phyloP scores from a whole-genome alignment of 371 early-diverging fungal genomes.

The Syncephalis plumigaleata region DNA sequence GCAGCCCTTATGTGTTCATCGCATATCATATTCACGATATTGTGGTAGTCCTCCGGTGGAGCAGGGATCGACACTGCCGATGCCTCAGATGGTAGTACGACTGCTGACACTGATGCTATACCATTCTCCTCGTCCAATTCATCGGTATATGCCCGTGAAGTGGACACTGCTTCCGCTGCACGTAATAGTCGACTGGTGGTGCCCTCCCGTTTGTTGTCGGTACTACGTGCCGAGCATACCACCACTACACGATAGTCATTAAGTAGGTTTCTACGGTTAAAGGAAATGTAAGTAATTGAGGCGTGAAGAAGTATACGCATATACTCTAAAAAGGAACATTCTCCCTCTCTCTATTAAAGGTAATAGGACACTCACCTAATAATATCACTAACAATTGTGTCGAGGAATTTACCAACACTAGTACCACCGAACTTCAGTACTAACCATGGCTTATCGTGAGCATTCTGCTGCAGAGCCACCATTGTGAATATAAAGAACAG shows the following conservation, averaged over 20 bases:
- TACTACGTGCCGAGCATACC: constrained; percentile 70
- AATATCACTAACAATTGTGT: constrained; percentile 33
- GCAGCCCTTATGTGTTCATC: constrained; percentile 64
- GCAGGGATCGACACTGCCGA: too few species aligned
- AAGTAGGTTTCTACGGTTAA: constrained; percentile 10
- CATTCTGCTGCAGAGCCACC: not conserved
- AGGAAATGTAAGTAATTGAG: constrained; percentile 15
- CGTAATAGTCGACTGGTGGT: constrained; percentile 56
- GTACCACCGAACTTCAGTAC: constrained; percentile 85
- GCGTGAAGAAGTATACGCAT: not conserved
- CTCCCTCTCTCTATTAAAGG: not conserved
- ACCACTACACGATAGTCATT: constrained; percentile 49
- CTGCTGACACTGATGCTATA: too few species aligned
- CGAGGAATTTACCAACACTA: constrained; percentile 64
- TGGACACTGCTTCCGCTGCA: constrained; percentile 49
- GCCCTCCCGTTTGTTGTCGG: constrained; percentile 53
- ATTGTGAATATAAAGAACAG: too few species aligned
- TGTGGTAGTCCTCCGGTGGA: constrained; percentile 19
- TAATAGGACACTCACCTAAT: constrained; percentile 19
- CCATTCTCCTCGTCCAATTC: too few species aligned
- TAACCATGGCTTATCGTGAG: constrained; percentile 29
- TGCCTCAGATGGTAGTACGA: too few species aligned
- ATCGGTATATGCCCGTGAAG: constrained; percentile 11
- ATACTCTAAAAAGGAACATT: constrained; percentile 5
- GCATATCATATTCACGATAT: constrained; percentile 63